phyloP scores from a whole-genome alignment of 352 stramenopile genomes.

The Pythium phragmitis region DNA sequence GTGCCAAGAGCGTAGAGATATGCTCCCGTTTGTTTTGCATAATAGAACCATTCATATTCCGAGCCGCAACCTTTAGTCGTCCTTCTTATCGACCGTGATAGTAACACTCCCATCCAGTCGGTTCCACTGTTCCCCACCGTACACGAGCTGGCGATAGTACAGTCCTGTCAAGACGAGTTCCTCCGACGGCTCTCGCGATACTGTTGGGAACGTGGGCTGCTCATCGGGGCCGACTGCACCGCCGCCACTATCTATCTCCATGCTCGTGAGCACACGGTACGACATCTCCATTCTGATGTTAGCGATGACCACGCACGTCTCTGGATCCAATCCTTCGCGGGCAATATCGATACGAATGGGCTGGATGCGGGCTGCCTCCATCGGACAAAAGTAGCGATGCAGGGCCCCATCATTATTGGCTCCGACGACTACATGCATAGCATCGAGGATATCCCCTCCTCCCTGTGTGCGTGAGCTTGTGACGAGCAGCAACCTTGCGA shows the following conservation, averaged over 20 bases:
- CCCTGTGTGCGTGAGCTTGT: slow-evolving; percentile 62
- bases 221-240: background rate
- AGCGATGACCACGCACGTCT: background rate
- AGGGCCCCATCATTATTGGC: slow-evolving; percentile 1
- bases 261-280: slow-evolving; percentile 19
- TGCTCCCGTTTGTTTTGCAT: too few relatives aligned
- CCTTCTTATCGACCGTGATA: slow-evolving; percentile 2
- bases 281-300: slow-evolving; percentile 25
- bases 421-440: slow-evolving; percentile 49
- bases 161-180: slow-evolving; percentile 9
- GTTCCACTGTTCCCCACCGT: slow-evolving; percentile 19
- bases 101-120: slow-evolving; percentile 17
- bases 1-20: too few relatives aligned
- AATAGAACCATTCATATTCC: background rate
- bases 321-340: background rate
- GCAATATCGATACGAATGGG: slow-evolving; percentile 42
- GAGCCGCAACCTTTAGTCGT: background rate
- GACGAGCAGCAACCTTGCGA: slow-evolving; percentile 55
- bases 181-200: background rate
- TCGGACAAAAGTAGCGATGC: slow-evolving; percentile 53
- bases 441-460: slow-evolving; percentile 67
- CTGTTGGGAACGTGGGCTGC: background rate
- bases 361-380: slow-evolving; percentile 35
- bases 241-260: background rate
- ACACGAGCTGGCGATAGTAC: slow-evolving; percentile 15